phyloP scores from a whole-genome alignment of 148 eudicot genomes.

The Camellia lanceoleosa region DNA sequence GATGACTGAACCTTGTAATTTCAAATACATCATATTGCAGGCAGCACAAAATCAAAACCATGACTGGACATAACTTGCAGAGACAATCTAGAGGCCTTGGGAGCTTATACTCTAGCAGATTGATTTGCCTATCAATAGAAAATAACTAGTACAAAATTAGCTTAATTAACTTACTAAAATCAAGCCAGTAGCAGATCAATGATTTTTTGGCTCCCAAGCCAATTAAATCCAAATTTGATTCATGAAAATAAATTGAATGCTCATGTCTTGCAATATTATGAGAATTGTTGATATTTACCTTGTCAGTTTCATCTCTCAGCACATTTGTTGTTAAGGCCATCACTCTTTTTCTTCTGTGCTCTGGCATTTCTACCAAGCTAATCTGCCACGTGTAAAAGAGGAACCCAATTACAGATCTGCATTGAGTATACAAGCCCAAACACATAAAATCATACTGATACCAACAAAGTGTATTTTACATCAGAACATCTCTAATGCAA shows the following conservation, averaged over 20 bases:
- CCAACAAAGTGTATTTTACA: not conserved
- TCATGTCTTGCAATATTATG: not conserved
- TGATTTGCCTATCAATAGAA: not conserved
- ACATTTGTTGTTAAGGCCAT: slow-evolving; percentile 65
- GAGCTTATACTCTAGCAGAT: not conserved
- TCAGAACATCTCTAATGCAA: not conserved
- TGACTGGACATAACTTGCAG: not conserved
- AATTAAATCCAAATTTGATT: not conserved
- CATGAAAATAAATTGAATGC: not conserved
- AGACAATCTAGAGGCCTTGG: not conserved
- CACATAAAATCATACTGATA: not conserved
- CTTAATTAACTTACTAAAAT: not conserved
- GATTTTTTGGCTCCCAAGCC: not conserved
- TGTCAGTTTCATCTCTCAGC: slow-evolving; percentile 84
- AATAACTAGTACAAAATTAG: not conserved
- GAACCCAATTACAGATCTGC: slow-evolving; percentile 11
- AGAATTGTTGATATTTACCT: slow-evolving; percentile 41
- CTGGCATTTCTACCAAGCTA: slow-evolving; percentile 81
- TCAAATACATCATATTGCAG: too few relatives aligned
- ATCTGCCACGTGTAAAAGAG: slow-evolving; percentile 51
- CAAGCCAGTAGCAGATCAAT: not conserved
- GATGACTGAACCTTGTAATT: too few relatives aligned
- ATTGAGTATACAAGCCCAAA: slow-evolving; percentile 6
- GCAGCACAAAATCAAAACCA: not conserved
- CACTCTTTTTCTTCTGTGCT: slow-evolving; percentile 51